Evolutionary conservation across 1,139 yeast species (phyloP).

Genomic region (Suhomyces maxii): DNA sequence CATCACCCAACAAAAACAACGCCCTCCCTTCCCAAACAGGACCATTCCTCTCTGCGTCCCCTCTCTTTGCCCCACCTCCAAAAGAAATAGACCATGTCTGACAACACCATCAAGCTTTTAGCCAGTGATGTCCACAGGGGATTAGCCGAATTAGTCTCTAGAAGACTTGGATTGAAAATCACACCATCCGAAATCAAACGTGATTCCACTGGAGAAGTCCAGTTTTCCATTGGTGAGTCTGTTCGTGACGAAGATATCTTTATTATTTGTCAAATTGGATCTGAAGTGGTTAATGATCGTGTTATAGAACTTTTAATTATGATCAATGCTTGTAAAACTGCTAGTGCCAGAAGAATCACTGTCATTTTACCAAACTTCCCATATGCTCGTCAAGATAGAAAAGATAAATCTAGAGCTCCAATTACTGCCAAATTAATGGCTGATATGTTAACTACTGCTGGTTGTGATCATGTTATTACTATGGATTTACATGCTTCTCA

Average conservation of each 20-base stretch:
- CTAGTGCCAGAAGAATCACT: slow-evolving; percentile 91
- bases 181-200: slow-evolving; percentile 63
- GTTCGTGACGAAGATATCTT: slow-evolving; percentile 96
- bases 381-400: slow-evolving; percentile 95
- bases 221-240: slow-evolving; percentile 76
- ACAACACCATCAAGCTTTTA: slow-evolving; percentile 78
- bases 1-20: neutral
- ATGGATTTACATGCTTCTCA: slow-evolving; percentile 98
- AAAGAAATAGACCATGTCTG: slow-evolving; percentile 13
- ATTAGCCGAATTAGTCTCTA: slow-evolving; percentile 73
- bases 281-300: slow-evolving; percentile 87
- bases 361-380: slow-evolving; percentile 96
- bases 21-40: neutral
- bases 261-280: slow-evolving; percentile 82
- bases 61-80: neutral
- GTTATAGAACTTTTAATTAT: slow-evolving; percentile 85
- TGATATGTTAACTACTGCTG: slow-evolving; percentile 91
- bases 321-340: slow-evolving; percentile 94
- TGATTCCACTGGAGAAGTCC: slow-evolving; percentile 57
- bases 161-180: slow-evolving; percentile 58
- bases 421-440: slow-evolving; percentile 97
- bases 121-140: slow-evolving; percentile 94
- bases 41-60: neutral
- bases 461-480: slow-evolving; percentile 94
- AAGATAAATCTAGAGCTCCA: slow-evolving; percentile 95